Percentiles rank a stretch among this genome's conserved stretches.
These are phyloP conservation scores for Castanea sativa DNA, from an alignment of 306 rosid species.

Conservation along the genomic window DNA sequence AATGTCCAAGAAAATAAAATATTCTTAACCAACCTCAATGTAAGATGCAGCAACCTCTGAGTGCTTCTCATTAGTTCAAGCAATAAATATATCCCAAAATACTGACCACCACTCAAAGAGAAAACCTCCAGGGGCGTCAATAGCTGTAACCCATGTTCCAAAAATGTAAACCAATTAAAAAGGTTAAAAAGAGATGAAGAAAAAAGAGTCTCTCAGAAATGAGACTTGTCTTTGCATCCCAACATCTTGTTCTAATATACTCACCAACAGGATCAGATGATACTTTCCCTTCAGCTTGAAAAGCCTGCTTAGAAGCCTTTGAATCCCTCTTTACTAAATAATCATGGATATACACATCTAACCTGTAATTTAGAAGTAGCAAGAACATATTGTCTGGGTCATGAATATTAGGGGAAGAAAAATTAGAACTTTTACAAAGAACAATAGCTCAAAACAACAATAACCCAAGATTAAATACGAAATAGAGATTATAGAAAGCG, in stretches of 20 bases:
- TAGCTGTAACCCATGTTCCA: conserved; percentile 62
- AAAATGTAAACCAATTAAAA: conserved; percentile 13
- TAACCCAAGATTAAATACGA: no score
- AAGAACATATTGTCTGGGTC: no score
- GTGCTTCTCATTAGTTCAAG: conserved; percentile 98
- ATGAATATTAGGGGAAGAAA: no score
- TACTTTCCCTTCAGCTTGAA: conserved; percentile 96
- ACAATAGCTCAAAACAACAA: no score
- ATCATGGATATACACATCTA: no score
- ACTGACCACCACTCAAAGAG: conserved; percentile 99
- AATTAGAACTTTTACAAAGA: no score
- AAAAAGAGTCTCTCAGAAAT: not conserved
- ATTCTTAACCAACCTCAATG: conserved; percentile 71
- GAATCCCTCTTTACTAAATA: no score
- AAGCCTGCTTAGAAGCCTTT: no score
- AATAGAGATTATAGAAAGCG: no score
- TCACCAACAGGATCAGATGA: conserved; percentile 99
- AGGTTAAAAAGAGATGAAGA: not conserved
- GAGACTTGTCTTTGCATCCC: conserved; percentile 6
- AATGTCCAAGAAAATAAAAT: not conserved
- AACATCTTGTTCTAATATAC: conserved; percentile 28
- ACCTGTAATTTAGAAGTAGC: no score
- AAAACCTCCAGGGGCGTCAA: conserved; percentile 99
- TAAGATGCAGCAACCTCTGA: conserved; percentile 98
- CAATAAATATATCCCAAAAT: conserved; percentile 99